Base-by-base conservation (phyloP, 805 yeast species). In the Candida gorgasii region DNA sequence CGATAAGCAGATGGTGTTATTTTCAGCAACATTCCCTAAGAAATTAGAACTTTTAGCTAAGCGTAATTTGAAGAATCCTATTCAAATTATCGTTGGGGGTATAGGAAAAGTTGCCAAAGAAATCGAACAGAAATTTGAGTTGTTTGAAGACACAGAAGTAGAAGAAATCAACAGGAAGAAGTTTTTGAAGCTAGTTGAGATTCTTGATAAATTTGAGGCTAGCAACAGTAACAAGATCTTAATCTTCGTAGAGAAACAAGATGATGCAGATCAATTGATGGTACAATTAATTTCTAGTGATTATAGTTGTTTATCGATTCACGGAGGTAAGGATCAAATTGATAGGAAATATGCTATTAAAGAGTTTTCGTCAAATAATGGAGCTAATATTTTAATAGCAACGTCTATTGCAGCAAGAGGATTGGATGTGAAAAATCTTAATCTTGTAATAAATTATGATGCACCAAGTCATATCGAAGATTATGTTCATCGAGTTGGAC, bases 331-430 rank as follows among this genome's bases (percentile, higher is more conserved):
- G 54, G 90, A 87, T 36, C 95, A 90, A 54, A 67, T 76, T 23
- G 97, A 92, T 57, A 71, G 99, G 41, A 85, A 84, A 35, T 65
- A 76, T 16, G 88, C 90, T 2, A 76, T 93, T 29, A 69, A 74
- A 11, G 87, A 80, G 39, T 93, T 92, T 61, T 61, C 72, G 1
- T 48, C 52, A 3, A 67, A 60, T 5, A 84, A 88, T 11, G 70
- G 72, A 0, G 65, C 80, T 3, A 77, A 80, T 42, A 78, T 89
- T 1, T 66, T 93, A 37, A 78, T 93, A 19, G 96, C 97, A 6
- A 93, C 99, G 0, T 93, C 96, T 2, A 86, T 93, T 18, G 89
- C 97, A 2, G 96, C 99, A 0, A 73, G 99, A 48, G 99, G 99
- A 0, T 67, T 93, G 17, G 97, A 93, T 63, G 97, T 93, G n/a